Percentiles rank a stretch among this genome's conserved stretches.
These are phyloP conservation scores for Mucor irregularis DNA, from an alignment of 371 early-diverging fungal genomes.

Conservation along the genomic window DNA sequence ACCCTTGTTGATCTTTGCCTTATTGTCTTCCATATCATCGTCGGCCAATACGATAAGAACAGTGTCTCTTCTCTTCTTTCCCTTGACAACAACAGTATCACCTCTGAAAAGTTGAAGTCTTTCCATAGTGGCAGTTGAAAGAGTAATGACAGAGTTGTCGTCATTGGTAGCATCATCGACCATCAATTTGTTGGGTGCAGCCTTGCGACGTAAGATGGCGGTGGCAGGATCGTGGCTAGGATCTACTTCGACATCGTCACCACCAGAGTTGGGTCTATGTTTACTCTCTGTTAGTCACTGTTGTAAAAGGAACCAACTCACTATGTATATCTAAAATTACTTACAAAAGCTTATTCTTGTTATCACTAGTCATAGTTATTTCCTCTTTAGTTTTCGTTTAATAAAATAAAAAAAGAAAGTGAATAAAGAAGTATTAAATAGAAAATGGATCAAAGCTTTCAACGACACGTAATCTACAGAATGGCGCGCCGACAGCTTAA, in stretches of 20 bases:
- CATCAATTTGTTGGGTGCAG: slow-evolving; percentile 95
- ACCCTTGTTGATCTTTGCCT: slow-evolving; percentile 95
- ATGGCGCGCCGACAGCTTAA: no score
- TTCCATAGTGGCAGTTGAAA: slow-evolving; percentile 95
- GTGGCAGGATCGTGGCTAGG: slow-evolving; percentile 83
- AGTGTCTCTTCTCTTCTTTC: slow-evolving; percentile 98
- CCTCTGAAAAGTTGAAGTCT: slow-evolving; percentile 90
- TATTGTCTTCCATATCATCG: slow-evolving; percentile 90
- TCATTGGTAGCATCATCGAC: slow-evolving; percentile 97
- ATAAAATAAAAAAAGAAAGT: slow-evolving; percentile 6
- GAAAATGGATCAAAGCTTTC: no score
- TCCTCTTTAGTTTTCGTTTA: background rate
- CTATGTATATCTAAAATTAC: background rate
- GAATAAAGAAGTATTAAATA: background rate
- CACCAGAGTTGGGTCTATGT: slow-evolving; percentile 49
- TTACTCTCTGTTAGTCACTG: background rate
- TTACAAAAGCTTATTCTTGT: slow-evolving; percentile 29
- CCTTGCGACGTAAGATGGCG: slow-evolving; percentile 94
- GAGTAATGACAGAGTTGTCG: slow-evolving; percentile 92
- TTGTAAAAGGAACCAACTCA: background rate
- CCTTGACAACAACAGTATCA: slow-evolving; percentile 95
- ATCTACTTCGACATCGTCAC: slow-evolving; percentile 45
- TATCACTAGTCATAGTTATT: slow-evolving; percentile 23
- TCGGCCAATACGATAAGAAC: slow-evolving; percentile 94
- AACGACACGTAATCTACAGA: slow-evolving; percentile 8